Evolutionary conservation across 2,329 filamentous ascomycete genomes (phyloP).

Genomic region (Aspergillus alliaceus): DNA sequence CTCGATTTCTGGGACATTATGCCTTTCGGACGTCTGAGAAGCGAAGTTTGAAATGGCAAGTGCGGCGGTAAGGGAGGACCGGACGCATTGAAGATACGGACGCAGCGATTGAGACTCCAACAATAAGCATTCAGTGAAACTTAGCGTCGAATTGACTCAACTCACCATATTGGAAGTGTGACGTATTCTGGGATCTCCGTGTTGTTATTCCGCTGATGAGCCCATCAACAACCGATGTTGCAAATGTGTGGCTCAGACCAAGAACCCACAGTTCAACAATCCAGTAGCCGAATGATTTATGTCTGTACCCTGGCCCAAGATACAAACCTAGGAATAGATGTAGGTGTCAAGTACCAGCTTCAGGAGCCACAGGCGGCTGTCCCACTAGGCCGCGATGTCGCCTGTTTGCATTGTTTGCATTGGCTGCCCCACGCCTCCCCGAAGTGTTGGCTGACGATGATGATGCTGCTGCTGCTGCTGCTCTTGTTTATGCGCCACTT

Average conservation of each 20-base stretch:
- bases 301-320: background rate
- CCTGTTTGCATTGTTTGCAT: slow-evolving; percentile 37
- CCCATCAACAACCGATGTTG: background rate
- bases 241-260: background rate
- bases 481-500: slow-evolving; percentile 17
- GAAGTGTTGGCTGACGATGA: slow-evolving; percentile 12
- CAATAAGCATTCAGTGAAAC: slow-evolving; percentile 12
- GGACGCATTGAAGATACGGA: slow-evolving; percentile 94
- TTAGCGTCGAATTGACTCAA: slow-evolving; percentile 4
- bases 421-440: slow-evolving; percentile 20
- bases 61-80: slow-evolving; percentile 88
- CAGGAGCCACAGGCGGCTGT: slow-evolving; percentile 11
- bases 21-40: slow-evolving; percentile 91
- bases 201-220: background rate
- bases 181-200: background rate
- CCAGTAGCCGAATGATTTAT: background rate
- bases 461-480: background rate
- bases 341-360: slow-evolving; percentile 7
- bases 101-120: slow-evolving; percentile 88
- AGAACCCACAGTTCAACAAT: background rate
- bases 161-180: slow-evolving; percentile 29
- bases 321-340: slow-evolving; percentile 9
- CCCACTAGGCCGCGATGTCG: slow-evolving; percentile 12
- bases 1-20: slow-evolving; percentile 98
- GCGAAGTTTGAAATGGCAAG: slow-evolving; percentile 96